Conservation (phyloP, 2,329 filamentous ascomycete genomes). For the Ilyonectria robusta region DNA sequence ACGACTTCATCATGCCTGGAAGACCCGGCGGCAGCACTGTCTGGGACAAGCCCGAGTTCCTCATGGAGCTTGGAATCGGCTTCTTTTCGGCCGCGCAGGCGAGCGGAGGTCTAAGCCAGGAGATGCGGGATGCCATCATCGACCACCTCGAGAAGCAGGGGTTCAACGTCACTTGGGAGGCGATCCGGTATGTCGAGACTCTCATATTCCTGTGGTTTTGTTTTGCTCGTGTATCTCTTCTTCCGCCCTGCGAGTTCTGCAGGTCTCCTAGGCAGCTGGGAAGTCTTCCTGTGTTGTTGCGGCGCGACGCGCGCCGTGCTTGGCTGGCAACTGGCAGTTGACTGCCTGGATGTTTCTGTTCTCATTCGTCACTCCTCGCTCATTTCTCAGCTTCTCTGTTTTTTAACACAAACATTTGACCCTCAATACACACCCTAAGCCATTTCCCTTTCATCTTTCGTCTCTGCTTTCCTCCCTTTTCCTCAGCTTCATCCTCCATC, state of each 20-base stretch:
- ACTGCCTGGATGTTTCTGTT: not conserved
- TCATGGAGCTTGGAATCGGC: constrained; percentile 51
- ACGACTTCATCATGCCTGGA: constrained; percentile 38
- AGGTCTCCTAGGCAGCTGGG: not conserved
- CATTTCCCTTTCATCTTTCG: constrained; percentile 5
- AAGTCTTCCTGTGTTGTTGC: constrained; percentile 2
- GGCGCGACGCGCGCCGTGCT: not conserved
- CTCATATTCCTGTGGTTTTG: constrained; percentile 18
- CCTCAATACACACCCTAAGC: constrained; percentile 20
- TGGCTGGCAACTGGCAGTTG: constrained; percentile 4
- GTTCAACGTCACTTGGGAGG: constrained; percentile 59
- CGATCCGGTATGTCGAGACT: constrained; percentile 57
- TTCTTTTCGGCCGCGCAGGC: constrained; percentile 51
- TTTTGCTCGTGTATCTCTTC: constrained; percentile 9
- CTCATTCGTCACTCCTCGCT: not conserved
- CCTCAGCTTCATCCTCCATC: not conserved
- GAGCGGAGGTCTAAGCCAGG: constrained; percentile 46
- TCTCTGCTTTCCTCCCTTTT: constrained; percentile 24
- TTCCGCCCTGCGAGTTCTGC: not conserved
- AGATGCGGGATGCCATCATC: constrained; percentile 51
- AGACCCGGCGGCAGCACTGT: constrained; percentile 33
- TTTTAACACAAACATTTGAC: not conserved
- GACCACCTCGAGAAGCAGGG: constrained; percentile 51
- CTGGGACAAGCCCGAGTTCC: constrained; percentile 54
- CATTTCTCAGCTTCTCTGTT: constrained; percentile 7